Conservation (phyloP, 2,329 filamentous ascomycete species). For the Nigrospora osmanthi region DNA sequence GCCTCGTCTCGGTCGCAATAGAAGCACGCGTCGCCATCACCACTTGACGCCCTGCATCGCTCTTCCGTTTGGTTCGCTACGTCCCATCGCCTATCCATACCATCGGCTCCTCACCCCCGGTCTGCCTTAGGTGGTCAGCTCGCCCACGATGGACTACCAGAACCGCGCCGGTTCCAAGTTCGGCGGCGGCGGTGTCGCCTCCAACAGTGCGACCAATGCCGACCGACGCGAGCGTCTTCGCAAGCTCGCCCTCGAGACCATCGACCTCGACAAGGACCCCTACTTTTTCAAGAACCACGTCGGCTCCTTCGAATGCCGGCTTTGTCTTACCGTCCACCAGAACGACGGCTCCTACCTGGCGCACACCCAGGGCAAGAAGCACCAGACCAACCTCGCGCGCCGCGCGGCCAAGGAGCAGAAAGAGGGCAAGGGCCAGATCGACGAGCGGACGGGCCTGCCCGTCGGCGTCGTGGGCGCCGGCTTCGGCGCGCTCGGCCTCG, state of each 20-base stretch:
- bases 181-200: constrained; percentile 93
- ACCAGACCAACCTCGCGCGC: constrained; percentile 95
- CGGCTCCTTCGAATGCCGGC: constrained; percentile 92
- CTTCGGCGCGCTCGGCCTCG: constrained; percentile 43
- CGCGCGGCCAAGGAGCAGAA: constrained; percentile 93
- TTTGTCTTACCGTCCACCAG: constrained; percentile 95
- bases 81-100: no score
- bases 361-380: constrained; percentile 96
- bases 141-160: constrained; percentile 58
- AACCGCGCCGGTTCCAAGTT: constrained; percentile 97
- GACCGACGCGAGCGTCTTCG: constrained; percentile 95
- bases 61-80: no score
- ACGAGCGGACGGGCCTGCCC: constrained; percentile 62
- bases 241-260: constrained; percentile 96
- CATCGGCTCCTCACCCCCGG: no score
- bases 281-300: constrained; percentile 99
- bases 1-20: no score
- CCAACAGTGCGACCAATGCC: constrained; percentile 85
- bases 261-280: constrained; percentile 98
- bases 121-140: no score
- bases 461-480: constrained; percentile 69
- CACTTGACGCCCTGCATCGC: no score
- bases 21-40: no score
- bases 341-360: constrained; percentile 98
- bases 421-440: constrained; percentile 67